These are phyloP conservation scores for Trichoderma sp. DNA, from an alignment of 2,329 filamentous ascomycete species.

Conservation along the genomic window DNA sequence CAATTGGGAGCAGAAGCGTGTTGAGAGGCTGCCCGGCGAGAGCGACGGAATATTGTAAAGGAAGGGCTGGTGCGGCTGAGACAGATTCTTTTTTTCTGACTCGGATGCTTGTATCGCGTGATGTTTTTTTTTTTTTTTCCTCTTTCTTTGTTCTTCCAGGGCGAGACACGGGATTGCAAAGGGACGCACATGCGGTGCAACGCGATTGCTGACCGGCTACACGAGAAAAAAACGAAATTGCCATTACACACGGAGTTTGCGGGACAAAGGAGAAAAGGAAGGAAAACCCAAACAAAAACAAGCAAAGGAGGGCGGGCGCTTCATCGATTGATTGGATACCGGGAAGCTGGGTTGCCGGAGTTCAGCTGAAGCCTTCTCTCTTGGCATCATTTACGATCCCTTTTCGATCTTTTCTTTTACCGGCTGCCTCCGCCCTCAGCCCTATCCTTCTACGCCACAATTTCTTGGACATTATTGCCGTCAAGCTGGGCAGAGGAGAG, in stretches of 20 bases:
- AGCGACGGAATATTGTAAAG: constrained; percentile 74
- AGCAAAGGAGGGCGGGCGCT: background rate
- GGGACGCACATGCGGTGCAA: constrained; percentile 7
- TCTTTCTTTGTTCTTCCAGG: background rate
- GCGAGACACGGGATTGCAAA: constrained; percentile 4
- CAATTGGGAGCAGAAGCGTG: constrained; percentile 94
- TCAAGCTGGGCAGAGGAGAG: background rate
- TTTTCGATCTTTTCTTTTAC: background rate
- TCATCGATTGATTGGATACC: constrained; percentile 24
- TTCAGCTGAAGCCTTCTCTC: constrained; percentile 20
- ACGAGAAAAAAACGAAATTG: constrained; percentile 6
- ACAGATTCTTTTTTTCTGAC: background rate
- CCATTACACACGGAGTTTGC: background rate
- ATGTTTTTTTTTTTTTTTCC: background rate
- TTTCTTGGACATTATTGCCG: background rate
- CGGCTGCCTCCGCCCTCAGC: constrained; percentile 15
- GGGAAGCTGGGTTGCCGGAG: constrained; percentile 1
- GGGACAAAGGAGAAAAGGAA: background rate
- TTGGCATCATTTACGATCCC: constrained; percentile 1
- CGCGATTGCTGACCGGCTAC: constrained; percentile 5
- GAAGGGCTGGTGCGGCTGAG: background rate
- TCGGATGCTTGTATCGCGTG: background rate
- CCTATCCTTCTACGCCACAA: constrained; percentile 10
- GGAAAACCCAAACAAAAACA: background rate
- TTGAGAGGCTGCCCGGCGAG: constrained; percentile 86